Evolutionary conservation across 768 basidiomycete genomes (phyloP).

Genomic region (Tricholoma furcatifolium): DNA sequence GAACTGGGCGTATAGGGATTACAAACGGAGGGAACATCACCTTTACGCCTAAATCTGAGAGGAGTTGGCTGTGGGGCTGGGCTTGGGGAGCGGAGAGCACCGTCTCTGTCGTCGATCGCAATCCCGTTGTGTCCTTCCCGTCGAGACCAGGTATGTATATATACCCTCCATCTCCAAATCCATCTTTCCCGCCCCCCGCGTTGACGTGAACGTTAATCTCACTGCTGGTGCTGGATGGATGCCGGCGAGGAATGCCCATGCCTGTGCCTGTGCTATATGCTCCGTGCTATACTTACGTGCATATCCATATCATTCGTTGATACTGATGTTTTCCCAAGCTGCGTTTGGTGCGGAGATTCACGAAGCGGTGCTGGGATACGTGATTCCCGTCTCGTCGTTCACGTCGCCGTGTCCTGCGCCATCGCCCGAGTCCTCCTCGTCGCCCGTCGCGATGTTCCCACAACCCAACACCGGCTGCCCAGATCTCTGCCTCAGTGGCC

Average conservation of each 20-base stretch:
- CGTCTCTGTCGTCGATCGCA: slow-evolving; percentile 75
- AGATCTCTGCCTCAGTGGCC: slow-evolving; percentile 56
- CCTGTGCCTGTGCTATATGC: no score
- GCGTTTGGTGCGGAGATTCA: slow-evolving; percentile 74
- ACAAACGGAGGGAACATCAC: slow-evolving; percentile 13
- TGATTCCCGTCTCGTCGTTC: slow-evolving; percentile 69
- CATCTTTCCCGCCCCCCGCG: no score
- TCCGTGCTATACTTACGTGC: no score
- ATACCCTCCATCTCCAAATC: no score
- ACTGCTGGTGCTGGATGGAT: no score
- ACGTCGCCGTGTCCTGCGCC: slow-evolving; percentile 47
- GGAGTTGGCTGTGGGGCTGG: slow-evolving; percentile 60
- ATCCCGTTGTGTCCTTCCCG: slow-evolving; percentile 66
- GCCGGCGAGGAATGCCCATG: no score
- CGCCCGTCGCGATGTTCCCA: slow-evolving; percentile 15
- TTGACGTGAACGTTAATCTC: no score
- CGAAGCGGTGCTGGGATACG: slow-evolving; percentile 68
- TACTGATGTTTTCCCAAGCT: slow-evolving; percentile 32
- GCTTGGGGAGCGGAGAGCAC: slow-evolving; percentile 68
- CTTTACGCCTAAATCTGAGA: slow-evolving; percentile 47
- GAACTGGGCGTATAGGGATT: no score
- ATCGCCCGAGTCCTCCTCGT: slow-evolving; percentile 19
- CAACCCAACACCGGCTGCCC: slow-evolving; percentile 64
- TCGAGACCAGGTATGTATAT: slow-evolving; percentile 53
- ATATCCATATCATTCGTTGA: no score